A percentile compares a stretch with the other conserved stretches of the same genome.
phyloP scores from a whole-genome alignment of 2,329 filamentous ascomycete genomes.

The Trichophyton simii region DNA sequence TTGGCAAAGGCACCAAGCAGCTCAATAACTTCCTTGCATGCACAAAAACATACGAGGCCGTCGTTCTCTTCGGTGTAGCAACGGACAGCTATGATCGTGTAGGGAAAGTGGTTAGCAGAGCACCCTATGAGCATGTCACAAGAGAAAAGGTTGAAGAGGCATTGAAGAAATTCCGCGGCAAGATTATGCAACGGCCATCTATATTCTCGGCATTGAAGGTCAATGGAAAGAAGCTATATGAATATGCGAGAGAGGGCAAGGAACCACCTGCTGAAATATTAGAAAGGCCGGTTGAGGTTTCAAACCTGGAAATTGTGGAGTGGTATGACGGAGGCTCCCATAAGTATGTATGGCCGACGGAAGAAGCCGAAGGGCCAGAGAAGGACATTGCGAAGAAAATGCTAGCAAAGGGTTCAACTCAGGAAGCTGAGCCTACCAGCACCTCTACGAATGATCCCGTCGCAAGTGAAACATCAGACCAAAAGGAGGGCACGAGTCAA shows the following conservation, averaged over 20 bases:
- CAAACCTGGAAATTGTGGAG: conserved; percentile 66
- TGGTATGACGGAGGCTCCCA: conserved; percentile 75
- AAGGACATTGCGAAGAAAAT: conserved; percentile 63
- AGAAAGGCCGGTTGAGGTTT: conserved; percentile 63
- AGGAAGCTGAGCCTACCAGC: background rate
- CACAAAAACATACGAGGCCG: conserved; percentile 85
- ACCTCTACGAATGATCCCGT: background rate
- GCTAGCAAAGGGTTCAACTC: conserved; percentile 28
- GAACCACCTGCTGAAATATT: conserved; percentile 76
- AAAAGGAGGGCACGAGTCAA: conserved; percentile 13
- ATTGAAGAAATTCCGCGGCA: conserved; percentile 62
- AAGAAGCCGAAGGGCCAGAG: conserved; percentile 64
- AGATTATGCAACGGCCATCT: conserved; percentile 78
- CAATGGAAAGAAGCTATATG: conserved; percentile 86
- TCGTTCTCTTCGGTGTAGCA: conserved; percentile 78
- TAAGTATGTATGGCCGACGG: conserved; percentile 62
- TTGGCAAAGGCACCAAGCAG: conserved; percentile 77
- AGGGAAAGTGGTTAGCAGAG: conserved; percentile 67
- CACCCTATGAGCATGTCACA: conserved; percentile 69
- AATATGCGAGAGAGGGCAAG: conserved; percentile 85
- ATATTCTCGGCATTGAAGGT: conserved; percentile 89
- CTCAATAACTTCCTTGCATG: conserved; percentile 69
- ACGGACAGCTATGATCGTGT: conserved; percentile 86
- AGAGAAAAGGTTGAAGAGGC: conserved; percentile 64
- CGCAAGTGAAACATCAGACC: conserved; percentile 9